These are phyloP conservation scores for Suillus paluster DNA, from an alignment of 768 basidiomycete species.

Conservation along the genomic window DNA sequence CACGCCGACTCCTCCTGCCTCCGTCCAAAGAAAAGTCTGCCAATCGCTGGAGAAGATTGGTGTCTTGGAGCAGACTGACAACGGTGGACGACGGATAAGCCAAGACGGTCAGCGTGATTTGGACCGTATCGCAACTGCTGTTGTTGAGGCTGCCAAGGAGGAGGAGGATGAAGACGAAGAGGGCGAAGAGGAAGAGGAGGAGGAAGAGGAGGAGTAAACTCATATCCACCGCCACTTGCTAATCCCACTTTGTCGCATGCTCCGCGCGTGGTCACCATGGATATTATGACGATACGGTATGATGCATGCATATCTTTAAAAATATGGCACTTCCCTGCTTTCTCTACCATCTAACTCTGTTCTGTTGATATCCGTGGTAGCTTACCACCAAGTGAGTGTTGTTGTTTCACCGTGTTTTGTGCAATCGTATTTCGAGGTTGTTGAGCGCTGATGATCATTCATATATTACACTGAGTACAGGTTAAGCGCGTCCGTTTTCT, in stretches of 20 bases:
- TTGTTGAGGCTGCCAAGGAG: conserved; percentile 77
- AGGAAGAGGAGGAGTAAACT: conserved; percentile 49
- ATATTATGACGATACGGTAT: conserved; percentile 45
- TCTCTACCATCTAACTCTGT: conserved; percentile 1
- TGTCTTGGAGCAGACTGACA: conserved; percentile 90
- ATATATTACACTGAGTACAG: background rate
- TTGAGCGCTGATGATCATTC: background rate
- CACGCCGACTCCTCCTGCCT: conserved; percentile 85
- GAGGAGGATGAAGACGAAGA: conserved; percentile 79
- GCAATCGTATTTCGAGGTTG: background rate
- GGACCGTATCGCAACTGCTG: conserved; percentile 91
- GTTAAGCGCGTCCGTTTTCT: background rate
- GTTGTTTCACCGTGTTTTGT: too few relatives aligned
- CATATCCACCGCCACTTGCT: conserved; percentile 18
- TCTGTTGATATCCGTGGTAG: background rate
- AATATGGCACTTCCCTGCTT: conserved; percentile 31
- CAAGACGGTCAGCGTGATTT: conserved; percentile 97
- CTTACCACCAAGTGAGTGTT: conserved; percentile 1
- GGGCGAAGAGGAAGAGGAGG: conserved; percentile 67
- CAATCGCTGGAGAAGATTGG: conserved; percentile 99
- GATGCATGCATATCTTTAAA: conserved; percentile 36
- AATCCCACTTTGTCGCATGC: conserved; percentile 25
- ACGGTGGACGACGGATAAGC: conserved; percentile 94
- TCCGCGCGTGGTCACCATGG: conserved; percentile 26
- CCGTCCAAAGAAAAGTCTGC: conserved; percentile 93